Evolutionary conservation across 352 stramenopile species (phyloP), one percentile per base, ranked within the genome.

Genomic region (Phytophthora niederhauseri): DNA sequence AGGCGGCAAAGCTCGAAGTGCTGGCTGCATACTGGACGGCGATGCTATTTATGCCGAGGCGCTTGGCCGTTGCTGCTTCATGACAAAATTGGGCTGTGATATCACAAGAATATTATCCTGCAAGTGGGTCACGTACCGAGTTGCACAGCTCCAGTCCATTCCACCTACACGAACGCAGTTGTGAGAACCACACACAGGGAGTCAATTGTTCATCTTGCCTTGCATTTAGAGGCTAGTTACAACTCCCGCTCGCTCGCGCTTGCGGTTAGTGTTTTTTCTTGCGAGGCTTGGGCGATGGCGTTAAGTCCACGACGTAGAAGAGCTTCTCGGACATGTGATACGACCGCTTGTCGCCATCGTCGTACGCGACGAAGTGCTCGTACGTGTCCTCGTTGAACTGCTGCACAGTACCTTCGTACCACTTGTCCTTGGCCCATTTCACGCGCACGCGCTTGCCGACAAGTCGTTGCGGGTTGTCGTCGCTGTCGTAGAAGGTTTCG

Each of bases 271-370:
- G 62, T 24, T 76, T 72, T 36, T 74, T 73, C 56, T 76, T 76
- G 31, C 57, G 66, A 54, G 61, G 43, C 31, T 73, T 84, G 24
- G 72, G 58, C 43, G 77, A 73, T 8, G 75, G 61, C 46, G 72
- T 66, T 20, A 66, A 19, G 22, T 89, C 72, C 53, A 94, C 80
- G 20, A 95, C 80, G 63, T 94, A 94, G 60, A 97, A 97, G 8
- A 93, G 77, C 48, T 96, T 97, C 56, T 97, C 90, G 6, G 87
- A 91, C 88, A 97, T 97, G 61, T 89, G 88, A 57, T 97, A 97
- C 54, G 85, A 90, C 20, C 89, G 83, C 73, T 91, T 85, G 72
- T 97, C 90, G 50, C 90, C 90, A 43, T 97, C 90, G 64, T 97
- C 88, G 64, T 97, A 97, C 41, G 81, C 73, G 26, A 97, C 85